phyloP scores from a whole-genome alignment of 139 green algal genomes.

The Ostreobium quekettii region DNA sequence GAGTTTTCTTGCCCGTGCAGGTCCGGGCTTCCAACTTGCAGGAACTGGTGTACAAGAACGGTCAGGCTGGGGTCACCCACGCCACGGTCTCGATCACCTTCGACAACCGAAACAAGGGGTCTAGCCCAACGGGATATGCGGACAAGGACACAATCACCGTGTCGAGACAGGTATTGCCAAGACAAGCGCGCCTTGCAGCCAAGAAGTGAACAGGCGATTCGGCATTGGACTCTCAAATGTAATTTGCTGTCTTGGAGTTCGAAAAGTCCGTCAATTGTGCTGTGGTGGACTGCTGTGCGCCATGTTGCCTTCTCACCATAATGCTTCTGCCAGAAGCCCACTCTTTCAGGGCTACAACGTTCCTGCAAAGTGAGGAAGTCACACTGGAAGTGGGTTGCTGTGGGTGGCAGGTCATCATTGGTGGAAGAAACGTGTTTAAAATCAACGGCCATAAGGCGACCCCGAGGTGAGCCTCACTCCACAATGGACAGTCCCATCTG shows the following conservation, averaged over 20 bases:
- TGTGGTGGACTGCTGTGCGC: no score
- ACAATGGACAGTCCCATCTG: no score
- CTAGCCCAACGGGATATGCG: conserved; percentile 81
- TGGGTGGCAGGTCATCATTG: conserved; percentile 93
- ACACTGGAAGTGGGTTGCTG: no score
- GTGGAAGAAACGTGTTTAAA: conserved; percentile 93
- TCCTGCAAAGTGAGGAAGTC: no score
- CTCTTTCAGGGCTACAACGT: no score
- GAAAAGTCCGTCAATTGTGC: no score
- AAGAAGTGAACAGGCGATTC: no score
- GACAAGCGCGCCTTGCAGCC: no score
- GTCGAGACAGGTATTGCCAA: conserved; percentile 67
- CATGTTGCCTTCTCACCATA: no score
- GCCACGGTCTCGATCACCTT: conserved; percentile 96
- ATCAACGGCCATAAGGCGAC: conserved; percentile 93
- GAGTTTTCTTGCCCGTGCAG: conserved; percentile 42
- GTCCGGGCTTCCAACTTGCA: conserved; percentile 86
- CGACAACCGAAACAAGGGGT: conserved; percentile 79
- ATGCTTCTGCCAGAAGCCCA: no score
- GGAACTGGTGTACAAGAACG: conserved; percentile 99
- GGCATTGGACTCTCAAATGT: no score
- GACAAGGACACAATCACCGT: conserved; percentile 88
- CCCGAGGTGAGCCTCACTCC: conserved; percentile 68
- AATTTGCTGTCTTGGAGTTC: no score
- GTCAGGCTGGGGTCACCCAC: conserved; percentile 94